These are phyloP conservation scores for Exophiala oligosperma DNA, from an alignment of 2,329 filamentous ascomycete genomes.

Conservation along the genomic window DNA sequence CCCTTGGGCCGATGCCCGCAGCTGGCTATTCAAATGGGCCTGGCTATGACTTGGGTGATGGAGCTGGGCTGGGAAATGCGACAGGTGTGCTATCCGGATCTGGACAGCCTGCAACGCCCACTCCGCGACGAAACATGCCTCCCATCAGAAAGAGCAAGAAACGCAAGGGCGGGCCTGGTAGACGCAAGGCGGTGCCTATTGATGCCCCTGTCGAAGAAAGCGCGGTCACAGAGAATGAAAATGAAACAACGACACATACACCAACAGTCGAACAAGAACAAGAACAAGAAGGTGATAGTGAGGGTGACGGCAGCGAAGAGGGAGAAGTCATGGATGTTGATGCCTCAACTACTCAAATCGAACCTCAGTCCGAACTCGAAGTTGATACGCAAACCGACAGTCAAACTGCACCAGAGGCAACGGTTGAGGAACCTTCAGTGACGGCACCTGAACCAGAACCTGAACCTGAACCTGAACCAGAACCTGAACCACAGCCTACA, in stretches of 20 bases:
- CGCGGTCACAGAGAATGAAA: neutral
- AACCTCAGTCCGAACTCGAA: neutral
- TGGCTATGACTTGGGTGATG: constrained; percentile 28
- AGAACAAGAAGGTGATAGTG: constrained; percentile 21
- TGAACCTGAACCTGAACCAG: neutral
- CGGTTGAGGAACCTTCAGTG: too few relatives aligned
- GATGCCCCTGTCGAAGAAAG: neutral
- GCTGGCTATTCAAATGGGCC: constrained; percentile 2
- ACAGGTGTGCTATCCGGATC: constrained; percentile 7
- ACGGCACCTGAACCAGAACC: neutral
- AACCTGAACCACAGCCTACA: neutral
- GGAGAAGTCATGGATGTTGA: constrained; percentile 26
- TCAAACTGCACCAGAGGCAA: too few relatives aligned
- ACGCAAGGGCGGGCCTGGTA: constrained; percentile 26
- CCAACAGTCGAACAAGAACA: constrained; percentile 11
- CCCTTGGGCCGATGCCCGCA: constrained; percentile 13
- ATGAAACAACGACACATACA: neutral
- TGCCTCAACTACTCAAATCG: too few relatives aligned
- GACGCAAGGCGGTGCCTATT: constrained; percentile 19
- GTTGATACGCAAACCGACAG: neutral
- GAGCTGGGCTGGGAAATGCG: constrained; percentile 23
- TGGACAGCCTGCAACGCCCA: constrained; percentile 5
- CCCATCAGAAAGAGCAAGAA: constrained; percentile 30
- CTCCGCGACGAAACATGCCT: constrained; percentile 28
- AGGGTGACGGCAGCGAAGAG: constrained; percentile 30